A percentile compares a stretch with the other conserved stretches of the same genome.
These are phyloP conservation scores for Cunninghamia lanceolata DNA, from an alignment of 75 land plant species.

Conservation along the genomic window DNA sequence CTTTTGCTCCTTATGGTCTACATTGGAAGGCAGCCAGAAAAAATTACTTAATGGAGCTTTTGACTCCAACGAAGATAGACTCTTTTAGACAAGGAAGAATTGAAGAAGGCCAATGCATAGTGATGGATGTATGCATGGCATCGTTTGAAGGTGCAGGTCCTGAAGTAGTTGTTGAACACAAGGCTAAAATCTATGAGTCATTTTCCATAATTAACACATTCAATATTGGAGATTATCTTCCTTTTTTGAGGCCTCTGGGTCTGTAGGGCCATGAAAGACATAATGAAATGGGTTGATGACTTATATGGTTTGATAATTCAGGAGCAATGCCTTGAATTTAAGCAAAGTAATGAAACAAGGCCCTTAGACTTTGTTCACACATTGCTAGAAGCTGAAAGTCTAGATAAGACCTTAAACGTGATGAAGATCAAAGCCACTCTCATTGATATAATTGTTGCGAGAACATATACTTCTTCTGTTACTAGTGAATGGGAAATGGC, in stretches of 20 bases:
- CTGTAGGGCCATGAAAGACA: conserved; percentile 23
- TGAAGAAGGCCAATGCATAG: conserved; percentile 17
- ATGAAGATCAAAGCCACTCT: conserved; percentile 26
- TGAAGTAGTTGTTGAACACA: conserved; percentile 12
- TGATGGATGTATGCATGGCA: not conserved
- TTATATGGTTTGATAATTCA: conserved; percentile 21
- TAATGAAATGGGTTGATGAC: conserved; percentile 16
- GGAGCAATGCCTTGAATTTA: conserved; percentile 13
- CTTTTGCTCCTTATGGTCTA: too few relatives aligned
- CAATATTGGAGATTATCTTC: conserved; percentile 27
- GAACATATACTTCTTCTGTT: conserved; percentile 30
- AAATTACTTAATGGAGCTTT: conserved; percentile 20
- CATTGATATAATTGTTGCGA: conserved; percentile 26
- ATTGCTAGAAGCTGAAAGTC: conserved; percentile 15
- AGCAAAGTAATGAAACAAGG: not conserved
- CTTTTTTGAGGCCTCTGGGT: conserved; percentile 19
- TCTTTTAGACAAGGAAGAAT: conserved; percentile 19
- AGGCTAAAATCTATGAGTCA: conserved; percentile 22
- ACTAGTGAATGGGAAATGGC: conserved; percentile 29
- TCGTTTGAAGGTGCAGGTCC: conserved; percentile 9
- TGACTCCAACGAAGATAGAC: conserved; percentile 17
- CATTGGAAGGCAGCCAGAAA: conserved; percentile 25
- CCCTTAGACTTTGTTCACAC: conserved; percentile 16
- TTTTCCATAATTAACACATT: conserved; percentile 26
- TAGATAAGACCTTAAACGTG: conserved; percentile 2